phyloP scores from a whole-genome alignment of 495 filamentous ascomycete genomes.

The Lepraria neglecta region DNA sequence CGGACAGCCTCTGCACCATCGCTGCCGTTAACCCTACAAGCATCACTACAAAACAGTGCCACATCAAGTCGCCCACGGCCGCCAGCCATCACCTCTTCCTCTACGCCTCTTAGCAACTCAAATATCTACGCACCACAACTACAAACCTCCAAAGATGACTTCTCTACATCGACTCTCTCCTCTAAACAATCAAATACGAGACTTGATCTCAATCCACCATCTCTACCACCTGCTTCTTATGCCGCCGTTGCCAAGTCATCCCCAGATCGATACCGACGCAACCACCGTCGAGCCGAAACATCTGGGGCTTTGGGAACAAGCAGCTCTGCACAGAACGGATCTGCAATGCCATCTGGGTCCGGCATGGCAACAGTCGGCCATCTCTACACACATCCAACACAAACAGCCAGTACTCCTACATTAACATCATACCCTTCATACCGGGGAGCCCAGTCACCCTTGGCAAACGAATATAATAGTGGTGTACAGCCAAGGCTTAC shows the following conservation, averaged over 20 bases:
- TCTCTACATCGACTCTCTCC: slow-evolving; percentile 36
- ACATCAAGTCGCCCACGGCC: slow-evolving; percentile 49
- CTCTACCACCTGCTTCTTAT: slow-evolving; percentile 34
- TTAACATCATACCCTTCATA: slow-evolving; percentile 28
- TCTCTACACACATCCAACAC: slow-evolving; percentile 34
- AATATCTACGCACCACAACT: slow-evolving; percentile 25
- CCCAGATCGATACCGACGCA: slow-evolving; percentile 62
- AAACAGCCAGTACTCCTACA: slow-evolving; percentile 30
- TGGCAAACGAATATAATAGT: slow-evolving; percentile 7
- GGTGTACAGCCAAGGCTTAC: slow-evolving; percentile 25
- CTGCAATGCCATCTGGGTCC: slow-evolving; percentile 39
- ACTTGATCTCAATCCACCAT: slow-evolving; percentile 46
- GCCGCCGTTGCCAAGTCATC: slow-evolving; percentile 46
- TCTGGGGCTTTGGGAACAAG: slow-evolving; percentile 22
- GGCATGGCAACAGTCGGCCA: slow-evolving; percentile 40
- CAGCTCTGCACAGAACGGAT: slow-evolving; percentile 25
- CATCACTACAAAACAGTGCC: slow-evolving; percentile 35
- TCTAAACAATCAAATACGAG: slow-evolving; percentile 31
- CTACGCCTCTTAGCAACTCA: slow-evolving; percentile 44
- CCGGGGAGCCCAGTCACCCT: slow-evolving; percentile 22
- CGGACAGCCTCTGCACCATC: slow-evolving; percentile 60
- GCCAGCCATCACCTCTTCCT: slow-evolving; percentile 56
- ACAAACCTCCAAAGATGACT: slow-evolving; percentile 38
- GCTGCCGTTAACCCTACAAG: slow-evolving; percentile 43
- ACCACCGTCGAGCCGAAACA: slow-evolving; percentile 45